A percentile compares a stretch with the other conserved stretches of the same genome.
Conservation (phyloP, 345 rosid species). For the Clausena lansium region DNA sequence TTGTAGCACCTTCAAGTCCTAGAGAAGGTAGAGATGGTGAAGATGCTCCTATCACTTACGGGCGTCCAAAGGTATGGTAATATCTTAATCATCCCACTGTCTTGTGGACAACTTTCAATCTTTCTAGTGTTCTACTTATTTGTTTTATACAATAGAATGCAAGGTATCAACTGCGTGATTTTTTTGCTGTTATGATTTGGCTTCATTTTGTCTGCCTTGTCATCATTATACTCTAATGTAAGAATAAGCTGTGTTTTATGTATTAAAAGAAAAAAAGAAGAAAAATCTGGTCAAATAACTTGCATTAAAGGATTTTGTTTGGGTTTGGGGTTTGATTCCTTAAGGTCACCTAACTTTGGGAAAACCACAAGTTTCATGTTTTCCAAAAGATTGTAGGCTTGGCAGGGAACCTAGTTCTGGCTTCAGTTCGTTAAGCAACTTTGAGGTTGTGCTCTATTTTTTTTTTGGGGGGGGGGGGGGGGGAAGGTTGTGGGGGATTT, state of each 20-base stretch:
- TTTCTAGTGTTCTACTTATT: slow-evolving; percentile 6
- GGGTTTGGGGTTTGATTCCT: not conserved
- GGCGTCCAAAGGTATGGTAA: slow-evolving; percentile 56
- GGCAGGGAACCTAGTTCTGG: not conserved
- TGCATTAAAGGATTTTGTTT: slow-evolving; percentile 1
- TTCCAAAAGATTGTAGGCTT: not conserved
- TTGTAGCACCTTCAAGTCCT: slow-evolving; percentile 84
- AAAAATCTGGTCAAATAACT: not conserved
- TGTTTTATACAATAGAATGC: not conserved
- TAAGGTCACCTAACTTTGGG: not conserved
- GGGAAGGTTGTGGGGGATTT: not conserved
- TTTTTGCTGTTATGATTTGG: not conserved
- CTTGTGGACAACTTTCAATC: slow-evolving; percentile 1
- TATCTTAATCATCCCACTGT: slow-evolving; percentile 13
- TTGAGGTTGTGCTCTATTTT: too few relatives aligned
- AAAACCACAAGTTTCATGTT: not conserved
- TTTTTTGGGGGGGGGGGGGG: not conserved
- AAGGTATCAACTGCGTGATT: not conserved
- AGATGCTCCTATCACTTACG: slow-evolving; percentile 52
- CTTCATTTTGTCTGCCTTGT: not conserved
- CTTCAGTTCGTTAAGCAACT: not conserved
- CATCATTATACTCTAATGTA: not conserved
- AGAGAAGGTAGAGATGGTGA: slow-evolving; percentile 90
- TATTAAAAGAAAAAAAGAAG: not conserved
- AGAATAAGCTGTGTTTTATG: not conserved